These are phyloP conservation scores for Mortierella sp. DNA, from an alignment of 371 early-diverging fungal species.

Conservation along the genomic window DNA sequence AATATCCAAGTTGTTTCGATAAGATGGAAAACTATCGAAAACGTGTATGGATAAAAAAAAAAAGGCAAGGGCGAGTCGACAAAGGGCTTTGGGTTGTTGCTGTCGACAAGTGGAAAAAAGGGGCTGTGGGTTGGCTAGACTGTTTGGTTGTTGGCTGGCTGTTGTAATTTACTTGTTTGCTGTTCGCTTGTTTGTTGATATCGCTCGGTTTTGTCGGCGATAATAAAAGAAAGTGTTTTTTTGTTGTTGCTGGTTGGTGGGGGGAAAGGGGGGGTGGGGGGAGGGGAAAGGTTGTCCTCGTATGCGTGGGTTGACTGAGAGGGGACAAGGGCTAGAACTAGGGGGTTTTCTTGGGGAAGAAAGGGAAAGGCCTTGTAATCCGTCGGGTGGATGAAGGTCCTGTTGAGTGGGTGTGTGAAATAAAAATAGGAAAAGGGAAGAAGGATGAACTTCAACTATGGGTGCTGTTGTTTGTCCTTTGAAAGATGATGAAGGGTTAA, in stretches of 20 bases:
- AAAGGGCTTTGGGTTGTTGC: constrained; percentile 2
- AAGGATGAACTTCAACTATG: neutral
- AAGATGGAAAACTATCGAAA: constrained; percentile 14
- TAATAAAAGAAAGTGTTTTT: neutral
- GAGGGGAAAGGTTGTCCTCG: constrained; percentile 24
- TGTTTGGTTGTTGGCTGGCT: neutral
- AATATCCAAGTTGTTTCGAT: constrained; percentile 2
- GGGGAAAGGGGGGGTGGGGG: constrained; percentile 19
- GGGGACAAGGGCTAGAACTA: constrained; percentile 9
- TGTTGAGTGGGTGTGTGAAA: neutral
- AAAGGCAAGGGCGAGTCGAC: neutral
- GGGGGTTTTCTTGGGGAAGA: constrained; percentile 25
- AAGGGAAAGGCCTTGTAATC: constrained; percentile 46
- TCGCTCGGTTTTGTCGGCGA: constrained; percentile 3
- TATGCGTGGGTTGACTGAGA: constrained; percentile 25
- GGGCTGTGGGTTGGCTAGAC: neutral
- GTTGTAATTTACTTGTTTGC: neutral
- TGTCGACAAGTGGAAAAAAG: neutral
- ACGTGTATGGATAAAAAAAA: constrained; percentile 4
- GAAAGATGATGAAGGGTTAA: neutral
- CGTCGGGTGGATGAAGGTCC: constrained; percentile 48
- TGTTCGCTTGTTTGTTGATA: constrained; percentile 8
- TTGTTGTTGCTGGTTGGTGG: constrained; percentile 6
- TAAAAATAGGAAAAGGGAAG: constrained; percentile 3
- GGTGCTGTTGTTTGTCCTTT: neutral